phyloP scores from a whole-genome alignment of 1,139 yeast species.

The Taphrina communis region DNA sequence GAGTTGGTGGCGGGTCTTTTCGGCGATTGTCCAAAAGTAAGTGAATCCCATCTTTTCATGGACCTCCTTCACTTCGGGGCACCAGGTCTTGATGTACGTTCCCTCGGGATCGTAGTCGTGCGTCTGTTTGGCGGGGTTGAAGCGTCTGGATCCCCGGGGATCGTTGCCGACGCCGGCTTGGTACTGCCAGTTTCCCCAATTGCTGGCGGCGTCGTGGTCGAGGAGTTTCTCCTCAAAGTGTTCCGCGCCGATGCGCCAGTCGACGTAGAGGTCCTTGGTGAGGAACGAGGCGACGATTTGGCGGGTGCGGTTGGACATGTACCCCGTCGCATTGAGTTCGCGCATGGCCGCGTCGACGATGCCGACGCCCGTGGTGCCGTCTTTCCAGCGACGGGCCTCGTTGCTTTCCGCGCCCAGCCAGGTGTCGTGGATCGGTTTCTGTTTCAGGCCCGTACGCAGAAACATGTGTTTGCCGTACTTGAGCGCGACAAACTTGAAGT shows the following conservation, averaged over 20 bases:
- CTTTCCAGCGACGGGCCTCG: conserved; percentile 47
- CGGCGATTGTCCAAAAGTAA: conserved; percentile 33
- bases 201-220: conserved; percentile 63
- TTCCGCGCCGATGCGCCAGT: conserved; percentile 63
- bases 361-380: conserved; percentile 52
- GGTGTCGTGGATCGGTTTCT: conserved; percentile 18
- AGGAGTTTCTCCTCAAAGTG: conserved; percentile 59
- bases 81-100: conserved; percentile 58
- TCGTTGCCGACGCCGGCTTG: conserved; percentile 52
- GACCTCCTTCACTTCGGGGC: conserved; percentile 57
- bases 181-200: conserved; percentile 63
- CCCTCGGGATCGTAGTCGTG: conserved; percentile 60
- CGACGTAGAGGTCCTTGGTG: conserved; percentile 60
- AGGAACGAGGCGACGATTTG: conserved; percentile 63
- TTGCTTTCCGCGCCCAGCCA: conserved; percentile 27
- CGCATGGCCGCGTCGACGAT: conserved; percentile 66
- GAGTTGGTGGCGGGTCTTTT: conserved; percentile 21
- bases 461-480: conserved; percentile 34
- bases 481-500: conserved; percentile 38
- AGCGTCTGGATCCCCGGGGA: conserved; percentile 62
- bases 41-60: conserved; percentile 36
- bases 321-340: conserved; percentile 58
- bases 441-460: conserved; percentile 25
- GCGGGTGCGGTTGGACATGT: conserved; percentile 61
- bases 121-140: conserved; percentile 62